Evolutionary conservation across 2,329 filamentous ascomycete genomes (phyloP).

Genomic region (Neonectria punicea): DNA sequence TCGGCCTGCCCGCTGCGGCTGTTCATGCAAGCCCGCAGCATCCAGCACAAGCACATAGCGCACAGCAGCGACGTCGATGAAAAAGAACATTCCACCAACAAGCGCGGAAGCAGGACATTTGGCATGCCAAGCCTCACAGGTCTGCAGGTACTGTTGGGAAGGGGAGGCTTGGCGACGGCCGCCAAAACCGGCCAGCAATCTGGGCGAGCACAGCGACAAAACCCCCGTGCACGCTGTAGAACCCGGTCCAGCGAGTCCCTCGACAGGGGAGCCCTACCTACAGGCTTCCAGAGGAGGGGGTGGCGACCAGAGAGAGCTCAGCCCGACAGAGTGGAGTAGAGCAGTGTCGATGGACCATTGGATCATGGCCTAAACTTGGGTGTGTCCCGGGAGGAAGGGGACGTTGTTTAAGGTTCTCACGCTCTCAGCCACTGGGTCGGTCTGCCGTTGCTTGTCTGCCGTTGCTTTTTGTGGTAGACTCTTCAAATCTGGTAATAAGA

Average conservation of each 20-base stretch:
- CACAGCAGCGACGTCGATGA: background rate
- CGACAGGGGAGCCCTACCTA: constrained; percentile 1
- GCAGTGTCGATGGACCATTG: constrained; percentile 1
- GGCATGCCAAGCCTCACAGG: background rate
- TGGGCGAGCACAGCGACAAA: background rate
- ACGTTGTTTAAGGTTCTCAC: constrained; percentile 45
- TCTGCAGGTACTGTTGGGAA: background rate
- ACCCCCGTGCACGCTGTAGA: background rate
- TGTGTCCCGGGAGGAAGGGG: constrained; percentile 25
- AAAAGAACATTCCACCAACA: constrained; percentile 8
- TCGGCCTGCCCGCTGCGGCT: constrained; percentile 18
- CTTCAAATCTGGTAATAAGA: background rate
- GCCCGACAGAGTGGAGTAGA: constrained; percentile 8
- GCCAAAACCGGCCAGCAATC: background rate
- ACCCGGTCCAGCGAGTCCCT: background rate
- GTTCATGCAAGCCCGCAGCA: constrained; percentile 7
- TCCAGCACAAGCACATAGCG: background rate
- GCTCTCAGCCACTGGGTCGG: constrained; percentile 40
- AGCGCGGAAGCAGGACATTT: background rate
- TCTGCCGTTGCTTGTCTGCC: constrained; percentile 6
- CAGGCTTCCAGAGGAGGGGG: background rate
- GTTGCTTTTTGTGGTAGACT: background rate
- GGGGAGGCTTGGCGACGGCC: constrained; percentile 14
- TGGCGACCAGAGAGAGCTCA: constrained; percentile 2
- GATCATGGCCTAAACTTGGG: background rate